A percentile compares a stretch with the other conserved stretches of the same genome.
Evolutionary conservation across 2,329 filamentous ascomycete genomes (phyloP).

Genomic region (Helminthosporium solani): DNA sequence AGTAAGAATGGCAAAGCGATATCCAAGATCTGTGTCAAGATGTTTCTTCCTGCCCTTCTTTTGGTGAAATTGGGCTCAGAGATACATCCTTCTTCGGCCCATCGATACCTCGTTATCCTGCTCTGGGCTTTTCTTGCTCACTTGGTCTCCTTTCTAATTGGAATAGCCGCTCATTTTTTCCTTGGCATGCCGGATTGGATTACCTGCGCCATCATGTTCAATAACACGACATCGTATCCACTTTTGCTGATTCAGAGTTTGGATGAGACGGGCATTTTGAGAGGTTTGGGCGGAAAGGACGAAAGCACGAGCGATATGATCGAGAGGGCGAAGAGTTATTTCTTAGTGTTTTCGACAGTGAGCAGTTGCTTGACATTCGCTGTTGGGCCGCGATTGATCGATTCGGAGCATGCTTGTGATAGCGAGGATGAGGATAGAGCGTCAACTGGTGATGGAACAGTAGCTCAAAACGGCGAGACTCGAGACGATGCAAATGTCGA

Average conservation of each 20-base stretch:
- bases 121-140: conserved; percentile 55
- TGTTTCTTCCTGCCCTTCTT: conserved; percentile 56
- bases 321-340: conserved; percentile 63
- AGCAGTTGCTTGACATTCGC: conserved; percentile 64
- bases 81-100: conserved; percentile 47
- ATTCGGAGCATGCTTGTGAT: conserved; percentile 39
- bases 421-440: conserved; percentile 16
- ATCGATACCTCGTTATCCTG: conserved; percentile 51
- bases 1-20: conserved; percentile 54
- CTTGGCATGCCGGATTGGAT: conserved; percentile 56
- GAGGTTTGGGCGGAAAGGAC: conserved; percentile 46
- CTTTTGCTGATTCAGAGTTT: conserved; percentile 54
- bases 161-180: conserved; percentile 43
- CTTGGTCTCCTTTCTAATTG: conserved; percentile 50
- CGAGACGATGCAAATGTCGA: conserved; percentile 8
- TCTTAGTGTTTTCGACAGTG: conserved; percentile 64
- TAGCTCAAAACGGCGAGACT: not conserved
- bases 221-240: conserved; percentile 57
- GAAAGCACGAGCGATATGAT: conserved; percentile 50
- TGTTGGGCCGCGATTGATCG: conserved; percentile 60
- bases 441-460: not conserved
- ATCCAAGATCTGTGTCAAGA: conserved; percentile 52
- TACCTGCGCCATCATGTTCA: conserved; percentile 56
- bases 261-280: conserved; percentile 58
- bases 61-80: conserved; percentile 56